Evolutionary conservation across 2,329 filamentous ascomycete species (phyloP), one percentile per base, ranked within the genome.

Genomic region (Colletotrichum zoysiae): DNA sequence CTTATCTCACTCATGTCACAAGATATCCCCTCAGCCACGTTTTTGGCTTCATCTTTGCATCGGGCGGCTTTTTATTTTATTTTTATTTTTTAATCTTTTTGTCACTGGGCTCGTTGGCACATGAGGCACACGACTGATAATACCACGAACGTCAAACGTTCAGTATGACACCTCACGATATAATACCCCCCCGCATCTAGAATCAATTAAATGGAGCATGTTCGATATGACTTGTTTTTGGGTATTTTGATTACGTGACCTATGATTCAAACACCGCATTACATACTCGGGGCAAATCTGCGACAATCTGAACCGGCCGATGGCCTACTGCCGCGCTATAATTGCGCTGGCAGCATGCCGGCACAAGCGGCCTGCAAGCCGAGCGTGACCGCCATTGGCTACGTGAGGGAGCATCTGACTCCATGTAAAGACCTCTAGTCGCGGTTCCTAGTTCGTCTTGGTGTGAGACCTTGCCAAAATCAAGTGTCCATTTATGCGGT

Each of bases 401-500:
- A 38, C 23, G 23, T 26, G 18, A 8, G 46, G 35, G 20, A 26
- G 12, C 55, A 60, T 55, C 53, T 56, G 40, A 57, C 55, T 53
- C n/a, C 20, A n/a, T 44, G 38, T 35, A 23, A n/a, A 26, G 40
- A 26, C 33, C 44, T 38, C 30, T 26, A 40, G 33, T 35, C 53
- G 51, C 56, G 26, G n/a, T 55, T 60, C 38, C 38, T 57, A 44
- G 35, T 30, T 48, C 18, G 16, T 66, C 18, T 35, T 57, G 35
- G 23, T 35, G 20, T 58, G 20, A 26, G 40, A 46, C 26, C 35
- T 53, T 44, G 42, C n/a, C 9, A n/a, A 6, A 38, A 8, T 48
- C 16, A 59, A 44, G 26, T n/a, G 30, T 18, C 23, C 42, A 44
- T 42, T 79, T 78, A 84, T 46, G 64, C 67, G 74, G 81, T 90